Base-by-base conservation (phyloP, 1,284 basidiomycete genomes). In the Ustilago tritici region DNA sequence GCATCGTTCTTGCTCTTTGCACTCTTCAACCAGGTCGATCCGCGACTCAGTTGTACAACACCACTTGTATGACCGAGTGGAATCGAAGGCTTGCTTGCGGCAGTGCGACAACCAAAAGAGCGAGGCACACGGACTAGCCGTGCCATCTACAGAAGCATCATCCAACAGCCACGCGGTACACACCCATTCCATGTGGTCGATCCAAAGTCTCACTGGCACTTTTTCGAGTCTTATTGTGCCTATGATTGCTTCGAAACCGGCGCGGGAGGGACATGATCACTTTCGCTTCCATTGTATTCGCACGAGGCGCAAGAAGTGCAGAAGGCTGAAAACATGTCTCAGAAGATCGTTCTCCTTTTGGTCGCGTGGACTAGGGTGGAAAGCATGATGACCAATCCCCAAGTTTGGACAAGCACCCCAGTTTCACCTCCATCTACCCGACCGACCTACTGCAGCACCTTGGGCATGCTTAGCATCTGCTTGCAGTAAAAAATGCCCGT, bases 371-470 rank as follows among this genome's bases (percentile, higher is more conserved):
- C 38, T 40, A 19, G n/a, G 43, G 43, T 19, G 19, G 2, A n/a
- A 9, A 28, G 49, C 23, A 50, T 12, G 49, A 50, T 50, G 49
- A 50, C 49, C 49, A 50, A 50, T 50, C 49, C 49, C 11, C 4
- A 50, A 7, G 28, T 32, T 17, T 14, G 28, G 31, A 50, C 23
- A 6, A 28, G 49, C 31, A 50, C 49, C 49, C 49, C 31, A 28
- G 28, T 50, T 50, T 32, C n/a, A 19, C 43, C 9, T 14, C 36
- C 36, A 14, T 14, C 14, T 14, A 14, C 36, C n/a, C 43, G 7
- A 7, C n/a, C n/a, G 7, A 19, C 43, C n/a, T 46, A 19, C 43
- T 19, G 43, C 43, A 46, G 43, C 43, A 46, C 10, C 10, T 17
- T 40, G 38, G 38, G 11, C 10, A 0, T 40, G 38, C 38, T 40